Evolutionary conservation across 2,329 filamentous ascomycete species (phyloP).

Genomic region (Calonectria leucothoes): DNA sequence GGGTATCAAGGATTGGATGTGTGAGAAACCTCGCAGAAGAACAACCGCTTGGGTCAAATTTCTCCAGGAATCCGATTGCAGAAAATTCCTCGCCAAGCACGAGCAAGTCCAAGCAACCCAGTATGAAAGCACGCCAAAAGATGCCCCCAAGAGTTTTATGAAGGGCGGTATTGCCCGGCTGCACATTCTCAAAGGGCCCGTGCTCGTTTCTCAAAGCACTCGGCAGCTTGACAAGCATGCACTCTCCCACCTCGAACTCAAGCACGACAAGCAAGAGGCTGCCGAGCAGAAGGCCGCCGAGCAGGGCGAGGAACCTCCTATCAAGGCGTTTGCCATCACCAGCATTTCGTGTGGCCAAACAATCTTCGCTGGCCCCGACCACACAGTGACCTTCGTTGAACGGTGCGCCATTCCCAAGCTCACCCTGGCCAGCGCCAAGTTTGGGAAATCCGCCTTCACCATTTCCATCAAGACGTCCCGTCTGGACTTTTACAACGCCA

Average conservation of each 20-base stretch:
- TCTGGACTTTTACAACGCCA: conserved; percentile 62
- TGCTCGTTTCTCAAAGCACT: conserved; percentile 50
- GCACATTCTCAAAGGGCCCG: conserved; percentile 40
- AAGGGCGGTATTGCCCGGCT: conserved; percentile 42
- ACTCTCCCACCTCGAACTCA: conserved; percentile 44
- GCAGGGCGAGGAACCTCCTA: conserved; percentile 34
- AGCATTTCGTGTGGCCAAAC: conserved; percentile 61
- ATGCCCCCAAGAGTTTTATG: background rate
- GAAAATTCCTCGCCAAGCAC: conserved; percentile 54
- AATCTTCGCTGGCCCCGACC: conserved; percentile 47
- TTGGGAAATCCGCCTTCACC: conserved; percentile 56
- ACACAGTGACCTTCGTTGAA: conserved; percentile 55
- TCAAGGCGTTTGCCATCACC: conserved; percentile 28
- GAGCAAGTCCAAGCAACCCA: conserved; percentile 38
- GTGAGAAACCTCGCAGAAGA: conserved; percentile 53
- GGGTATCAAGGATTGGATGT: conserved; percentile 55
- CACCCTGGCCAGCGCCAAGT: conserved; percentile 51
- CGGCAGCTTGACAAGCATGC: conserved; percentile 39
- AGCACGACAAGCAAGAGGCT: conserved; percentile 35
- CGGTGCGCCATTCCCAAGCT: conserved; percentile 44
- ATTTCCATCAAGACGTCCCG: conserved; percentile 53
- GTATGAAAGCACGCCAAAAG: background rate
- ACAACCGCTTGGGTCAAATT: conserved; percentile 57
- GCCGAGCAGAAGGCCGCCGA: background rate
- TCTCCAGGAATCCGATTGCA: conserved; percentile 51